These are phyloP conservation scores for Ophiosphaerella korrae DNA, from an alignment of 2,329 filamentous ascomycete species.

Conservation along the genomic window DNA sequence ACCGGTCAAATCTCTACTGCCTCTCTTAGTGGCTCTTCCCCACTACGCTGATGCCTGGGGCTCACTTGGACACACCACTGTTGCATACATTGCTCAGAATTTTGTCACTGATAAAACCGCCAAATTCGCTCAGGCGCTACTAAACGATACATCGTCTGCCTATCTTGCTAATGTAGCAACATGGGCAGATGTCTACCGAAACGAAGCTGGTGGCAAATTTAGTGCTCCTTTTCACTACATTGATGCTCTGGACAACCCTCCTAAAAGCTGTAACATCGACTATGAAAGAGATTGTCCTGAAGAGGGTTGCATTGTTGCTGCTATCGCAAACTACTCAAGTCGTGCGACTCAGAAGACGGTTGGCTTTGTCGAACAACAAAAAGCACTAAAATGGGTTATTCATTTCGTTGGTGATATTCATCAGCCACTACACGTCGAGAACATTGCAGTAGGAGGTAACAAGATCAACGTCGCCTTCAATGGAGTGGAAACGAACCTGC, in stretches of 20 bases:
- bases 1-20: constrained; percentile 26
- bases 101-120: constrained; percentile 52
- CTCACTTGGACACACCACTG: constrained; percentile 58
- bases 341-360: constrained; percentile 43
- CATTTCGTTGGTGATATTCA: constrained; percentile 72
- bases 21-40: constrained; percentile 31
- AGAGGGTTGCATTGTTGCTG: constrained; percentile 58
- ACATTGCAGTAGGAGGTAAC: constrained; percentile 52
- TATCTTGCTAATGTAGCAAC: constrained; percentile 60
- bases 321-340: constrained; percentile 57
- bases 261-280: constrained; percentile 54
- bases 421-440: constrained; percentile 69
- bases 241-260: constrained; percentile 57
- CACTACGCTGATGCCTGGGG: constrained; percentile 55
- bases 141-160: constrained; percentile 50
- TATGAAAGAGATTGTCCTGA: constrained; percentile 58
- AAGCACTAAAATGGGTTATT: constrained; percentile 57
- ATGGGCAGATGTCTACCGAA: constrained; percentile 59
- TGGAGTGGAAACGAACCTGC: constrained; percentile 49
- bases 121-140: constrained; percentile 50
- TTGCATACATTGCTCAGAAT: constrained; percentile 60
- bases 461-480: constrained; percentile 52
- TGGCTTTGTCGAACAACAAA: constrained; percentile 42
- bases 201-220: constrained; percentile 55
- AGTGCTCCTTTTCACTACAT: constrained; percentile 58